Base-by-base conservation (phyloP, 768 basidiomycete genomes). In the Termitomyces sp. region DNA sequence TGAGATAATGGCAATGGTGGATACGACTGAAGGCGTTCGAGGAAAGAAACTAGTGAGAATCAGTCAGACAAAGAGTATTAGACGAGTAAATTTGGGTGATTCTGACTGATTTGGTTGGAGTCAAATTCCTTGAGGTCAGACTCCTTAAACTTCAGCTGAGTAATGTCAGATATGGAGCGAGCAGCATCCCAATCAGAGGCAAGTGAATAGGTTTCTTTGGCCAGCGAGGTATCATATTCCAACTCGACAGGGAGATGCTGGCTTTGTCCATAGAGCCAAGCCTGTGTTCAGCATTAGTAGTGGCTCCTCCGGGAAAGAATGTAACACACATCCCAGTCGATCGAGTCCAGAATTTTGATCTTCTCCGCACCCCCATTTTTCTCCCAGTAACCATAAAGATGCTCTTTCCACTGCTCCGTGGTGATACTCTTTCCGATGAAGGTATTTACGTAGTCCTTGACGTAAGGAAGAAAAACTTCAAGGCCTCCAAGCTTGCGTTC, bases 251-350 rank as follows among this genome's bases (percentile, higher is more conserved):
- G 91, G 12, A 96, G 81, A 60, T 82, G 75, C 6, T 79, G 63
- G 3, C 93, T 91, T 69, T 90, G 86, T 38, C 93, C 93, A 63
- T 88, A 83, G 36, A 96, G 72, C 93, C 93, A 96, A 13, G 82
- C 83, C 88, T 89, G 56, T 30, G 38, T 40, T 13, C 28, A 30
- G 12, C n/a, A 8, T 54, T 14, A 32, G 28, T 41, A 6, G 28
- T 32, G 26, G 20, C n/a, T 9, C 28, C 36, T 5, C 10, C 3
- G 35, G 23, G 49, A n/a, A 20, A 30, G 43, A 14, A 50, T 26
- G 28, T 52, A 12, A 35, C 86, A 63, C 65, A 89, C 91, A 68
- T 93, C 72, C 89, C 91, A 96, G 66, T 90, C 82, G 47, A 95
- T 75, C 50, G 74, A 81, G 61, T 92, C 79, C 36, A 96, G 77